phyloP scores from a whole-genome alignment of 129 eudicot species.

The Pittosporum tobira region DNA sequence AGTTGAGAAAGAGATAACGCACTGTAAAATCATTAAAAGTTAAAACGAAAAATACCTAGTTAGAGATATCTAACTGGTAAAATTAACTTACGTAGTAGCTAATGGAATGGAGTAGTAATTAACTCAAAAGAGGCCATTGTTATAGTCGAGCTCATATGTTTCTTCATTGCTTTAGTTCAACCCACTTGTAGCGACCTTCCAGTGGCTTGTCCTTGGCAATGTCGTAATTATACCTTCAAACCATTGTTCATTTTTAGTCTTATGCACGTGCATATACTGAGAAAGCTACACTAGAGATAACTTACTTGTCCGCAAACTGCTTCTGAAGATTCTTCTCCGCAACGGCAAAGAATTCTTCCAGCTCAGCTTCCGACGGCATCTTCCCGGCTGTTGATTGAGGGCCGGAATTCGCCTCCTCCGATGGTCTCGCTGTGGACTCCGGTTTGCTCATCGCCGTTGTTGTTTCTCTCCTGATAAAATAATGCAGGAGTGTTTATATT shows the following conservation, averaged over 20 bases:
- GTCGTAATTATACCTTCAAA: conserved; percentile 72
- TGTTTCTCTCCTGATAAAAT: conserved; percentile 32
- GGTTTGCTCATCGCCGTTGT: conserved; percentile 37
- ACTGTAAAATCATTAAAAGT: conserved; percentile 5
- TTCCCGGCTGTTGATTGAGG: conserved; percentile 31
- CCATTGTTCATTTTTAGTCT: neutral
- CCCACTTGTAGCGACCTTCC: conserved; percentile 86
- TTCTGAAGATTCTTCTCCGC: conserved; percentile 55
- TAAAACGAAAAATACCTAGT: neutral
- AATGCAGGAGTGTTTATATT: neutral
- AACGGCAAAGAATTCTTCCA: conserved; percentile 70
- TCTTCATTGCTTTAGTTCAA: conserved; percentile 43
- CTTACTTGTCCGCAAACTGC: conserved; percentile 57
- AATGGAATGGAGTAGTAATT: neutral
- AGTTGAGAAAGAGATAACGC: neutral
- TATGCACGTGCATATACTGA: neutral
- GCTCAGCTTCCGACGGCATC: conserved; percentile 61
- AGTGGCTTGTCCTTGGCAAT: conserved; percentile 53
- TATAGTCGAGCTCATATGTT: neutral
- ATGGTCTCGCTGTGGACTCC: conserved; percentile 32
- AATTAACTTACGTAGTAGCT: neutral
- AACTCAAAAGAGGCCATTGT: neutral
- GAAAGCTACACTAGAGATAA: neutral
- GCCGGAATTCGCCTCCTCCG: conserved; percentile 20
- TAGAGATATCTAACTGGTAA: conserved; percentile 1